Percentiles rank a stretch among this genome's conserved stretches.
Conservation (phyloP, 1,139 yeast genomes). For the Candida pseudoviswanathii region DNA sequence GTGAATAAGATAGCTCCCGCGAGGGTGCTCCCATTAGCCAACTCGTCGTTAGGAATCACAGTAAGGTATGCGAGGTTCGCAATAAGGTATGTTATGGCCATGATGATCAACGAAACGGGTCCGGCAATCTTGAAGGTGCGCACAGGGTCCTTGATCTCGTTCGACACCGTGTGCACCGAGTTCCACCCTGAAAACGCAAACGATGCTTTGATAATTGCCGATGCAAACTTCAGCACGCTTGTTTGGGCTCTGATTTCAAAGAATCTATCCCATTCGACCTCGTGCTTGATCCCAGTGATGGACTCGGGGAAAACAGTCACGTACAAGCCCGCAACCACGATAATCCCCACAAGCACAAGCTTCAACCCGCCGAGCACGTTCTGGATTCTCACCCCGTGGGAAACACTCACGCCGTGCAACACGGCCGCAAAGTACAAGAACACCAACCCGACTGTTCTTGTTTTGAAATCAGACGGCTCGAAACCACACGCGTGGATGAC, state of each 20-base stretch:
- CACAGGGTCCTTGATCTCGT: slow-evolving; percentile 61
- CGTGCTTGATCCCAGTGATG: slow-evolving; percentile 43
- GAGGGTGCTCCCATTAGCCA: slow-evolving; percentile 55
- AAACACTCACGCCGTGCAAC: slow-evolving; percentile 57
- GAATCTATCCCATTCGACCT: slow-evolving; percentile 37
- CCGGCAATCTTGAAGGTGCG: slow-evolving; percentile 63
- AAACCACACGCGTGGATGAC: slow-evolving; percentile 52
- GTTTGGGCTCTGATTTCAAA: slow-evolving; percentile 30
- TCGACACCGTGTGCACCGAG: slow-evolving; percentile 60
- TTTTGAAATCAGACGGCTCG: slow-evolving; percentile 37
- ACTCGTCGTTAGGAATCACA: slow-evolving; percentile 55
- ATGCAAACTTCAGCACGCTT: slow-evolving; percentile 49
- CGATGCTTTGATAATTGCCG: slow-evolving; percentile 59
- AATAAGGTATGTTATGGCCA: slow-evolving; percentile 52
- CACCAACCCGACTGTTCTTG: slow-evolving; percentile 46
- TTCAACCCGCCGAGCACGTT: slow-evolving; percentile 60
- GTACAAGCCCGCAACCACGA: slow-evolving; percentile 54
- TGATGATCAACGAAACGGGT: slow-evolving; percentile 51
- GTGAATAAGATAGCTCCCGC: slow-evolving; percentile 62
- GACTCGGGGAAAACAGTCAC: slow-evolving; percentile 46
- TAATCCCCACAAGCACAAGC: slow-evolving; percentile 46
- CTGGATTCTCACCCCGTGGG: slow-evolving; percentile 55
- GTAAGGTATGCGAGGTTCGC: slow-evolving; percentile 60
- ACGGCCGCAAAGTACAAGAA: slow-evolving; percentile 45
- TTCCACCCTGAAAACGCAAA: slow-evolving; percentile 70